Percentiles rank a stretch among this genome's conserved stretches.
Evolutionary conservation across 495 filamentous ascomycete species (phyloP).

Genomic region (Astrothelium macrocarpum): DNA sequence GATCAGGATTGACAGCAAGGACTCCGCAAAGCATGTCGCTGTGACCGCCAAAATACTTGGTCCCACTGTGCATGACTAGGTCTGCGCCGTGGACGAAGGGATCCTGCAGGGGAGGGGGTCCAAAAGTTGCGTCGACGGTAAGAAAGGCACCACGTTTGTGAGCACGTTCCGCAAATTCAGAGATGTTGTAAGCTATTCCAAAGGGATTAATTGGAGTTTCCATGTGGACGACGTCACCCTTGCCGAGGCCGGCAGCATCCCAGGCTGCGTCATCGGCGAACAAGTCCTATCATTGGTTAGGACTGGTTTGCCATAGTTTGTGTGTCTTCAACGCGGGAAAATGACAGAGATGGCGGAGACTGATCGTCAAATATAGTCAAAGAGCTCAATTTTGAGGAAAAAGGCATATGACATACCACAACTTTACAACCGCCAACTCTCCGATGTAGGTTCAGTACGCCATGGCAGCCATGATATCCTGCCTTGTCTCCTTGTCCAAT

Average conservation of each 20-base stretch:
- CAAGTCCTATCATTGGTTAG: conserved; percentile 17
- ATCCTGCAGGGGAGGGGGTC: conserved; percentile 79
- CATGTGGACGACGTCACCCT: conserved; percentile 78
- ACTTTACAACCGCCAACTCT: conserved; percentile 61
- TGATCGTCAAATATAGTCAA: neutral
- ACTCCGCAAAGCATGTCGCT: conserved; percentile 84
- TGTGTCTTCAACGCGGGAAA: neutral
- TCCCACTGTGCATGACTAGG: conserved; percentile 79
- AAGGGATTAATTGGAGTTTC: conserved; percentile 89
- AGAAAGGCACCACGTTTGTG: conserved; percentile 61
- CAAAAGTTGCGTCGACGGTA: conserved; percentile 88
- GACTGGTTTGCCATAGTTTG: neutral
- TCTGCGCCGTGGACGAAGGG: conserved; percentile 75
- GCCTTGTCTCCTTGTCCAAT: conserved; percentile 43
- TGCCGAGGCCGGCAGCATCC: conserved; percentile 30
- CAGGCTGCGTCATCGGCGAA: conserved; percentile 27
- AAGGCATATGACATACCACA: conserved; percentile 28
- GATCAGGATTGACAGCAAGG: conserved; percentile 47
- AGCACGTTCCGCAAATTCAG: conserved; percentile 57
- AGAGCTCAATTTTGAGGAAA: neutral
- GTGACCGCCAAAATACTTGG: conserved; percentile 94
- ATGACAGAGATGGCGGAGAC: neutral
- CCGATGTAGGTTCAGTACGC: conserved; percentile 59
- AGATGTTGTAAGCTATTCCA: conserved; percentile 67
- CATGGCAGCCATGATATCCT: conserved; percentile 92